Evolutionary conservation across 225 moss, liverwort and hornwort species (phyloP).

Genomic region (Sphagnum tenellum): DNA sequence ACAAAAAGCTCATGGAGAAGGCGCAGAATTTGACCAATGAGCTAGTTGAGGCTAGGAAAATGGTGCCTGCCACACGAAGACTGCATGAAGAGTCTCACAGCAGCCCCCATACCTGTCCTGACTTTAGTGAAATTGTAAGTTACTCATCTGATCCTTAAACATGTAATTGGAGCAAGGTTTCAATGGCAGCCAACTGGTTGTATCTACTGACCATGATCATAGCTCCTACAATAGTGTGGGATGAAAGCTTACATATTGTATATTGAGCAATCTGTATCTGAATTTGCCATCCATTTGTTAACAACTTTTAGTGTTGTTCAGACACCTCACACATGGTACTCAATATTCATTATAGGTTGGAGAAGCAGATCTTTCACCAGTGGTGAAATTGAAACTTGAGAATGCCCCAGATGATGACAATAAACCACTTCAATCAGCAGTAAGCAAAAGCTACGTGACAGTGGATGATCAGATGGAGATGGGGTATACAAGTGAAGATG

Average conservation of each 20-base stretch:
- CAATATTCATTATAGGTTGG: too few species aligned
- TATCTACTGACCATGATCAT: not conserved
- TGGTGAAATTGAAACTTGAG: too few species aligned
- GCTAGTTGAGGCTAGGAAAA: slow-evolving; percentile 11
- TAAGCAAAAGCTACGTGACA: too few species aligned
- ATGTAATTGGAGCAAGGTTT: not conserved
- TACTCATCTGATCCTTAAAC: not conserved
- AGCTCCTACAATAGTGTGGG: not conserved
- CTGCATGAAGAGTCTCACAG: slow-evolving; percentile 17
- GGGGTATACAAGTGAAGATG: too few species aligned
- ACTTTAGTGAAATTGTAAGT: slow-evolving; percentile 18
- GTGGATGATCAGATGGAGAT: too few species aligned
- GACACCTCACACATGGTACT: too few species aligned
- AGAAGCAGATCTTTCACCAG: too few species aligned
- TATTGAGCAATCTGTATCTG: too few species aligned
- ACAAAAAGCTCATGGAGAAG: slow-evolving; percentile 18
- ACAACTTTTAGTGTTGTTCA: too few species aligned
- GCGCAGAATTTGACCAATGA: slow-evolving; percentile 20
- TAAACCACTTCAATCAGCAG: too few species aligned
- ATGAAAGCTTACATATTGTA: not conserved
- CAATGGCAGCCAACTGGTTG: not conserved
- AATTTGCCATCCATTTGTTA: too few species aligned
- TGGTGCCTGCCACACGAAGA: slow-evolving; percentile 1
- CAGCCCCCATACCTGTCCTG: slow-evolving; percentile 7
- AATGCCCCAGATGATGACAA: too few species aligned